A percentile compares a stretch with the other conserved stretches of the same genome.
phyloP scores from a whole-genome alignment of 1,284 basidiomycete genomes.

The Pisolithus thermaeus region DNA sequence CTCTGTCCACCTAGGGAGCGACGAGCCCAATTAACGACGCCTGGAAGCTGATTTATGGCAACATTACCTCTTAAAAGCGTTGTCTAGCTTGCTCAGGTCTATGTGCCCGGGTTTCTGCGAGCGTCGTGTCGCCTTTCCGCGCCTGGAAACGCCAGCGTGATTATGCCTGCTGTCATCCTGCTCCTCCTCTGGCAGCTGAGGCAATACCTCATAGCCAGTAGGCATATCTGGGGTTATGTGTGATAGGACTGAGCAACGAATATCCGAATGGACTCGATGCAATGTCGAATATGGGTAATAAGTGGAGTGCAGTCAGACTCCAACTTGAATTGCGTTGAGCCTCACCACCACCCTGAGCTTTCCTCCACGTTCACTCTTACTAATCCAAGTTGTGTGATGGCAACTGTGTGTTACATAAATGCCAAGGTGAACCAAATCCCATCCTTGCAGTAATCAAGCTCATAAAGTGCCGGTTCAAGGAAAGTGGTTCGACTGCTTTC shows the following conservation, averaged over 20 bases:
- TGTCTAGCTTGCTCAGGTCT: constrained; percentile 72
- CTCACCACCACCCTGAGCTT: not conserved
- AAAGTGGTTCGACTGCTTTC: too few relatives aligned
- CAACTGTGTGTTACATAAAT: too few relatives aligned
- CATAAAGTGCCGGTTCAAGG: too few relatives aligned
- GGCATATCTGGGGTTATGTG: constrained; percentile 36
- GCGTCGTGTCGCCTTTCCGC: constrained; percentile 40
- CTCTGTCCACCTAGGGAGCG: constrained; percentile 65
- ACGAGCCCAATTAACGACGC: not conserved
- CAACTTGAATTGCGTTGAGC: not conserved
- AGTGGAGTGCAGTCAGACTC: too few relatives aligned
- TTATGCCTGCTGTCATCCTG: constrained; percentile 40
- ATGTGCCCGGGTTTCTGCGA: constrained; percentile 55
- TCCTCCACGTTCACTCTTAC: not conserved
- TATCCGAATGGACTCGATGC: not conserved
- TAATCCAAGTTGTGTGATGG: not conserved
- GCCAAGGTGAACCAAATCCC: too few relatives aligned
- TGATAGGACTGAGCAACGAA: constrained; percentile 10
- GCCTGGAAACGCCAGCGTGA: constrained; percentile 26
- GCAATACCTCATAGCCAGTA: constrained; percentile 60
- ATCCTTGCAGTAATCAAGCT: too few relatives aligned
- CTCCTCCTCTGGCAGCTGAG: constrained; percentile 58
- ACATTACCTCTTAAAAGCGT: constrained; percentile 69
- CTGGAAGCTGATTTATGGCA: not conserved
- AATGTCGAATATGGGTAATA: too few relatives aligned